These are phyloP conservation scores for Chalciporus piperatus DNA, from an alignment of 768 basidiomycete species.

Conservation along the genomic window DNA sequence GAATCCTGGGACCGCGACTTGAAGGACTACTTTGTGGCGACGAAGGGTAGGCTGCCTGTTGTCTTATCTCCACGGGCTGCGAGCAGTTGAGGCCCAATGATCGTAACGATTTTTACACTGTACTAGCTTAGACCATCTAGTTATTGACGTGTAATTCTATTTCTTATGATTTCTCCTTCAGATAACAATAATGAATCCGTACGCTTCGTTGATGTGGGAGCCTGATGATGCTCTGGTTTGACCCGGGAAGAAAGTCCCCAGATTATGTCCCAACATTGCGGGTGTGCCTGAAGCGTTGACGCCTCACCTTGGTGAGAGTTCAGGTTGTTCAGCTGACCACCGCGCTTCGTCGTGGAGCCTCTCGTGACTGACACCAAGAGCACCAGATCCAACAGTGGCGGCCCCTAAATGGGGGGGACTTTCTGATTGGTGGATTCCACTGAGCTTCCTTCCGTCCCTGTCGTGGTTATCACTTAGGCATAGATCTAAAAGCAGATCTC, in stretches of 20 bases:
- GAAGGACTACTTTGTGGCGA: conserved; percentile 38
- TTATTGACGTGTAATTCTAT: conserved; percentile 15
- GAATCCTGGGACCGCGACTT: conserved; percentile 33
- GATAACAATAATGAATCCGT: conserved; percentile 12
- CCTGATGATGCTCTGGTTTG: conserved; percentile 1
- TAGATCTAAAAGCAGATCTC: conserved; percentile 24
- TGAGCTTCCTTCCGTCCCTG: conserved; percentile 25
- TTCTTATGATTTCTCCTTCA: no score
- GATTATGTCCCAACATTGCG: conserved; percentile 7
- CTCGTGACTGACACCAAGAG: not conserved
- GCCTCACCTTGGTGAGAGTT: not conserved
- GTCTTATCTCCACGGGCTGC: conserved; percentile 34
- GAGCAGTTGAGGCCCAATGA: conserved; percentile 16
- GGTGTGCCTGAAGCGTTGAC: not conserved
- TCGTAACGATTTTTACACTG: conserved; percentile 9
- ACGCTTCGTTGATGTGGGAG: conserved; percentile 4
- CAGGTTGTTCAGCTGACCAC: no score
- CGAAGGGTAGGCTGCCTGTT: conserved; percentile 33
- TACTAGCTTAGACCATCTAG: conserved; percentile 26
- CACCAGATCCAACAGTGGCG: conserved; percentile 3
- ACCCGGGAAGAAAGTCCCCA: conserved; percentile 4
- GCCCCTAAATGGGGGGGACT: conserved; percentile 13
- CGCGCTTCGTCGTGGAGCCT: not conserved
- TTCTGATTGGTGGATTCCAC: conserved; percentile 1
- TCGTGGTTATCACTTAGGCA: conserved; percentile 11